Evolutionary conservation across 352 stramenopile genomes (phyloP).

Genomic region (Globisporangium sylvaticum): DNA sequence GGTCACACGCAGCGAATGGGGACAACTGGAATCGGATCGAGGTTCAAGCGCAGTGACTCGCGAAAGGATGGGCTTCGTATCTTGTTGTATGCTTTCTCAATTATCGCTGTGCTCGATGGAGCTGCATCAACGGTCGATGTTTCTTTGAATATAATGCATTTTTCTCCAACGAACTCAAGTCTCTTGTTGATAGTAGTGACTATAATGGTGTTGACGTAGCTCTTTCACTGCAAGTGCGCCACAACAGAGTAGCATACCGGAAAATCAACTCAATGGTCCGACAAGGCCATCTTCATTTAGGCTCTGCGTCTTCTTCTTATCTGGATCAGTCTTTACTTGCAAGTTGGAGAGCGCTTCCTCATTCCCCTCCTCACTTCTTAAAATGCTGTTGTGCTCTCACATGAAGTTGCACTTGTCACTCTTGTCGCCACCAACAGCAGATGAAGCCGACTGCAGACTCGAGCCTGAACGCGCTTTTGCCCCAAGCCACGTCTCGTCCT

Average conservation of each 20-base stretch:
- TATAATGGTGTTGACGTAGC: too few species aligned
- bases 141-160: not conserved
- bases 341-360: not conserved
- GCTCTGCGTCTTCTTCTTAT: not conserved
- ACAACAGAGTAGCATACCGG: not conserved
- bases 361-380: not conserved
- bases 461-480: not conserved
- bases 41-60: not conserved
- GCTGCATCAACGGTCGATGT: not conserved
- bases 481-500: not conserved
- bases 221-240: not conserved
- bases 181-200: too few species aligned
- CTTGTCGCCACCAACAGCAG: not conserved
- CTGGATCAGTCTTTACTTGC: not conserved
- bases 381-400: not conserved
- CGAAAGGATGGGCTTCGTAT: not conserved
- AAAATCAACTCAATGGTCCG: not conserved
- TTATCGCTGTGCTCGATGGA: not conserved
- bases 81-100: not conserved
- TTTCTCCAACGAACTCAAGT: too few species aligned
- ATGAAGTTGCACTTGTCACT: constrained; percentile 13
- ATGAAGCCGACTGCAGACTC: not conserved
- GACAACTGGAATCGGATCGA: not conserved
- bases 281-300: not conserved
- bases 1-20: not conserved